Evolutionary conservation across 2,329 filamentous ascomycete species (phyloP).

Genomic region (Ceratocystis colombiana): DNA sequence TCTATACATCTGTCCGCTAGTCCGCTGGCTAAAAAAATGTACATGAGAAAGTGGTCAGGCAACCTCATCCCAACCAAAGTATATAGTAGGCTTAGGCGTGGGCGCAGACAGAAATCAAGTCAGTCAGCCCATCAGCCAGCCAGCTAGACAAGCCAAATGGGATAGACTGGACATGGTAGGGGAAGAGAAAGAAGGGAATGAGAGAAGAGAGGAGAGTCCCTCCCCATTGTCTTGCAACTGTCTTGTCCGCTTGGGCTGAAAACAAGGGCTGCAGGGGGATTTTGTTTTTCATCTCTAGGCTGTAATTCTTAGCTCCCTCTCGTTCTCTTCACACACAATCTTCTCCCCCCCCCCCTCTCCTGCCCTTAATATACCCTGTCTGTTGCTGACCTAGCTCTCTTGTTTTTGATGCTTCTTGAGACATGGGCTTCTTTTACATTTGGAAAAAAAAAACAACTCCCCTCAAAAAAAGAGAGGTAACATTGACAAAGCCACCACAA

Average conservation of each 20-base stretch:
- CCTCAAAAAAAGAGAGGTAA: neutral
- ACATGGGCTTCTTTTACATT: constrained; percentile 4
- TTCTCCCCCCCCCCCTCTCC: too few relatives aligned
- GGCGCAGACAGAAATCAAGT: neutral
- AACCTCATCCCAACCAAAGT: neutral
- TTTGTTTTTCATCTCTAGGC: constrained; percentile 6
- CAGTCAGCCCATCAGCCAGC: neutral
- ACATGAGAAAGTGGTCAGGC: too few relatives aligned
- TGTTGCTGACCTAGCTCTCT: too few relatives aligned
- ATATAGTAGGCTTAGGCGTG: neutral
- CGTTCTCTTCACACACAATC: neutral
- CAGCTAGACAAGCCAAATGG: neutral
- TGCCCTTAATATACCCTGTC: too few relatives aligned
- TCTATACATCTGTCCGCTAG: too few relatives aligned
- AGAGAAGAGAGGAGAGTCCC: too few relatives aligned
- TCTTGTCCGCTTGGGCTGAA: constrained; percentile 12
- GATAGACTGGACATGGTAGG: neutral
- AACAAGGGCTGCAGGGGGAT: neutral
- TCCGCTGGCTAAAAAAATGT: too few relatives aligned
- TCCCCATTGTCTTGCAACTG: constrained; percentile 4
- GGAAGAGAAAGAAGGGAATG: neutral
- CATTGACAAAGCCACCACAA: neutral
- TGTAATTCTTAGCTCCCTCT: neutral
- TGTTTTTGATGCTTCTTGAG: neutral
- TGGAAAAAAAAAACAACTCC: neutral